Evolutionary conservation across 192 early-diverging fungal genomes (phyloP).

Genomic region (Spizellomyces sp.): DNA sequence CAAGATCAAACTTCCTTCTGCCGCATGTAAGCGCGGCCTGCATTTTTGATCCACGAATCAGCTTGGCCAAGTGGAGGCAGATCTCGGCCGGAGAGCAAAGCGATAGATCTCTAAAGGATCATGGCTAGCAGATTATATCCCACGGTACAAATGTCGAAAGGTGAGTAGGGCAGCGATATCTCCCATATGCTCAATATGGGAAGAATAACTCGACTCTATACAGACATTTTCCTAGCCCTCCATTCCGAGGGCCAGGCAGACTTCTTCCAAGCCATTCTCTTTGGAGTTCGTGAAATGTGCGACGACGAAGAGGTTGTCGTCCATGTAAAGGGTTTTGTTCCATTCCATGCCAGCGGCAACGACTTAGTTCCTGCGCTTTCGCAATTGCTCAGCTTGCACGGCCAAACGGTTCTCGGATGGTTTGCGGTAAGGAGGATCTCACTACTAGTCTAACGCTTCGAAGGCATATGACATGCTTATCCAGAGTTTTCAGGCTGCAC

Average conservation of each 20-base stretch:
- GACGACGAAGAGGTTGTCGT: constrained; percentile 21
- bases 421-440: constrained; percentile 18
- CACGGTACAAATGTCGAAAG: constrained; percentile 28
- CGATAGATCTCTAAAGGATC: not conserved
- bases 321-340: constrained; percentile 31
- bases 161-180: not conserved
- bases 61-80: no score
- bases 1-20: no score
- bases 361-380: constrained; percentile 8
- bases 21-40: no score
- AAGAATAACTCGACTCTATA: constrained; percentile 4
- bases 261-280: constrained; percentile 24
- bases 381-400: constrained; percentile 17
- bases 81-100: no score
- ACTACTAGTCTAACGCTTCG: not conserved
- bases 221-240: constrained; percentile 24
- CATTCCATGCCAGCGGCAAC: constrained; percentile 23
- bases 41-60: no score
- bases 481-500: constrained; percentile 5
- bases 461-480: not conserved
- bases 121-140: constrained; percentile 23
- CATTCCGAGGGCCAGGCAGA: constrained; percentile 20
- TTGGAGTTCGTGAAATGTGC: constrained; percentile 23
- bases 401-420: constrained; percentile 30
- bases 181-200: not conserved